These are phyloP conservation scores for Myxozyma nipponensis DNA, from an alignment of 805 yeast species.

Conservation along the genomic window DNA sequence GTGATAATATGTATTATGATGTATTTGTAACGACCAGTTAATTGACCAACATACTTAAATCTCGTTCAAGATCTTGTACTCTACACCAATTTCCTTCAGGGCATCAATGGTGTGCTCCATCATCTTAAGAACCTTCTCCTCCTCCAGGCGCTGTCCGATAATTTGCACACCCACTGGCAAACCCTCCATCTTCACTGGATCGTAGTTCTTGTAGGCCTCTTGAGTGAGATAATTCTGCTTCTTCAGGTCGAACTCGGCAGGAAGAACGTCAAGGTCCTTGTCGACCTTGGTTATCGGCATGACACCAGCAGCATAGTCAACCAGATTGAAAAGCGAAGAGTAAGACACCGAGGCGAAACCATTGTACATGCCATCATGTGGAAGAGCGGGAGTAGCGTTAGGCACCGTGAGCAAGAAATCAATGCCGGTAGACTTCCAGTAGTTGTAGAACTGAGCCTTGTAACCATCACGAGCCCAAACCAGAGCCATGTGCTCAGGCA, in stretches of 20 bases:
- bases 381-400: conserved; percentile 44
- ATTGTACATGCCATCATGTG: conserved; percentile 38
- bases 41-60: not conserved
- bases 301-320: conserved; percentile 55
- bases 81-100: conserved; percentile 33
- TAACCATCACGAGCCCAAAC: conserved; percentile 39
- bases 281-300: conserved; percentile 60
- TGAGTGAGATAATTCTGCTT: conserved; percentile 43
- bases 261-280: conserved; percentile 35
- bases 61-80: conserved; percentile 32
- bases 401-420: conserved; percentile 42
- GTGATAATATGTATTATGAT: no score
- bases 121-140: conserved; percentile 55
- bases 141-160: conserved; percentile 56
- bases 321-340: conserved; percentile 52
- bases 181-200: conserved; percentile 52
- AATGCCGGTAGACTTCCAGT: conserved; percentile 39
- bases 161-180: conserved; percentile 66
- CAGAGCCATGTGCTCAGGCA: conserved; percentile 39
- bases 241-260: conserved; percentile 32
- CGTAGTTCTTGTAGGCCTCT: conserved; percentile 45
- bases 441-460: conserved; percentile 34
- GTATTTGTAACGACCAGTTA: not conserved
- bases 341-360: conserved; percentile 45
- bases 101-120: conserved; percentile 44